Percentiles rank a stretch among this genome's conserved stretches.
phyloP scores from a whole-genome alignment of 495 filamentous ascomycete genomes.

The Cudoniella acicularis region DNA sequence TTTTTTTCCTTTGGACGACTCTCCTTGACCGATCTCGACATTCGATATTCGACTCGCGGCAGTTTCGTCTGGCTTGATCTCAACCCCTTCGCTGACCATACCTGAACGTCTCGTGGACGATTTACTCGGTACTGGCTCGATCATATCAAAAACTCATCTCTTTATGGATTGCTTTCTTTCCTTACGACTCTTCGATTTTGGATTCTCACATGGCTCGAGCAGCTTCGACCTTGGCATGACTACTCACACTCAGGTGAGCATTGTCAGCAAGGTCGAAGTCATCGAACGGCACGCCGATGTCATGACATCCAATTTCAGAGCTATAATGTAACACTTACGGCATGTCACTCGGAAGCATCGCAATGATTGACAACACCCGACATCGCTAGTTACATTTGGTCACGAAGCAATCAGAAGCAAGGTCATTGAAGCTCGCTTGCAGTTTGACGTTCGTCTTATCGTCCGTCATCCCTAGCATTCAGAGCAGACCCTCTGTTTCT shows the following conservation, averaged over 20 bases:
- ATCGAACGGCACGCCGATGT: conserved; percentile 32
- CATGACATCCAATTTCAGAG: conserved; percentile 23
- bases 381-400: conserved; percentile 17
- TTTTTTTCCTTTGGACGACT: conserved; percentile 21
- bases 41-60: conserved; percentile 20
- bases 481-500: conserved; percentile 24
- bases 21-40: conserved; percentile 22
- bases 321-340: conserved; percentile 17
- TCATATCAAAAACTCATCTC: conserved; percentile 22
- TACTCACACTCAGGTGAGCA: conserved; percentile 17
- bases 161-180: conserved; percentile 24
- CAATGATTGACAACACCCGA: conserved; percentile 13
- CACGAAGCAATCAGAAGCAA: conserved; percentile 21
- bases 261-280: conserved; percentile 16
- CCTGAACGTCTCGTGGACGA: conserved; percentile 13
- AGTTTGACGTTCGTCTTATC: neutral
- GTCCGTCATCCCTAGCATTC: conserved; percentile 17
- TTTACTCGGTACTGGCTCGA: conserved; percentile 16
- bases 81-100: conserved; percentile 21
- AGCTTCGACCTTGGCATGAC: conserved; percentile 22
- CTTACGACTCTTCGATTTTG: conserved; percentile 22
- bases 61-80: conserved; percentile 25
- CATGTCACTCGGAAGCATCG: conserved; percentile 6
- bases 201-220: conserved; percentile 29
- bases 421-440: conserved; percentile 28